Base-by-base conservation (phyloP, 805 yeast species). In the Candida yuanshanica region DNA sequence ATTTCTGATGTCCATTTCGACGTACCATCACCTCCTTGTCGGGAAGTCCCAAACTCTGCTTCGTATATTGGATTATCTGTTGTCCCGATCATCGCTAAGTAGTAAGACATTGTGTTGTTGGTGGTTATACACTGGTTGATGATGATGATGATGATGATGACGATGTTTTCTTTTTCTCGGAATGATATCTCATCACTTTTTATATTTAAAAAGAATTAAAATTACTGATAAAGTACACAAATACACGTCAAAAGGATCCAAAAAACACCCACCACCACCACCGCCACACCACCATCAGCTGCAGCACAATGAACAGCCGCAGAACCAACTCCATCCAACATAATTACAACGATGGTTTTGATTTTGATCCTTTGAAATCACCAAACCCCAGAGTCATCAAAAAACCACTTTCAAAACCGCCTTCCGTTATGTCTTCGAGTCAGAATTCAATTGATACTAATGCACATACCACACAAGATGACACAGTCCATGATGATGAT, bases 31-130 rank as follows among this genome's bases (percentile, higher is more conserved):
- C 77, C 77, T 4, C 81, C 77, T 43, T 74, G 80, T 42, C 83
- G 77, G 60, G 72, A 76, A 0, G 93, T 77, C 1, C 91, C 86
- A 41, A 90, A 81, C 55, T 89, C 96, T 7, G 88, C 72, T 56
- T 90, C 96, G 52, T 89, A 93, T 2, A 93, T 56, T 0, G 97
- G 96, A 47, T 75, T 76, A 59, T 93, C 98, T 27, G 76, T 74
- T 2, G 90, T 82, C 14, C 97, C 97, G 33, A 93, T 77, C 36
- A 93, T 82, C 4, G 95, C 83, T 55, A 93, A 79, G 61, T 89
- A 90, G 64, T 82, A 86, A n/a, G 95, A 83, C 81, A 83, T 79
- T 50, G 47, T 59, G 34, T n/a, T n/a, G n/a, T n/a, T n/a, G n/a
- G n/a, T n/a, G n/a, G n/a, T n/a, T n/a, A n/a, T n/a, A n/a, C n/a